phyloP scores from a whole-genome alignment of 192 early-diverging fungal species.

The Gryganskiella cystojenkinii region DNA sequence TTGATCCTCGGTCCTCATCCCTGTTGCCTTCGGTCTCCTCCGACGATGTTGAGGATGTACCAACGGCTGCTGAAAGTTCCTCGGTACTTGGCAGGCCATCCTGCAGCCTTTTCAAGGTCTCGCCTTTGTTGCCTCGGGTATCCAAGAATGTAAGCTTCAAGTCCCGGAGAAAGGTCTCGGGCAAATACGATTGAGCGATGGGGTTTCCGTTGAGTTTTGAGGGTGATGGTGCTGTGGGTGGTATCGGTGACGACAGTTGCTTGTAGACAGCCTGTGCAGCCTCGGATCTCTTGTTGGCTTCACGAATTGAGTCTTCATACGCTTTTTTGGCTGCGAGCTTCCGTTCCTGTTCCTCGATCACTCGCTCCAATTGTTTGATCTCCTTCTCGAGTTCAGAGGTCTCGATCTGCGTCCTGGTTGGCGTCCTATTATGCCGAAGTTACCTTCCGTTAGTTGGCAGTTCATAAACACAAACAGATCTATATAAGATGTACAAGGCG shows the following conservation, averaged over 20 bases:
- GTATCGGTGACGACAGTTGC: conserved; percentile 12
- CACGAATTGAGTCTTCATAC: conserved; percentile 32
- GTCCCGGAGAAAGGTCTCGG: conserved; percentile 36
- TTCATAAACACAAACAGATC: too few species aligned
- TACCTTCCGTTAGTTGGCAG: too few species aligned
- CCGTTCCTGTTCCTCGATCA: conserved; percentile 33
- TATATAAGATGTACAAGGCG: too few species aligned
- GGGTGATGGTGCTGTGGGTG: background rate
- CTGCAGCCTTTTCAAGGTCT: conserved; percentile 27
- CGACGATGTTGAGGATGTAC: background rate
- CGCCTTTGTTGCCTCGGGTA: conserved; percentile 19
- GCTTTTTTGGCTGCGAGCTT: conserved; percentile 27
- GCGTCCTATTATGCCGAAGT: conserved; percentile 15
- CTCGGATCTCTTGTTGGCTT: conserved; percentile 27
- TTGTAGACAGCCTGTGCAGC: conserved; percentile 37
- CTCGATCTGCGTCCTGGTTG: conserved; percentile 32
- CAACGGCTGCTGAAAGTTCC: conserved; percentile 8
- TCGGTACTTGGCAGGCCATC: conserved; percentile 17
- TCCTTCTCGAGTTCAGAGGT: conserved; percentile 34
- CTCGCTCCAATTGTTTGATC: conserved; percentile 29
- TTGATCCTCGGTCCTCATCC: background rate
- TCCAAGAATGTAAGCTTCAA: conserved; percentile 37
- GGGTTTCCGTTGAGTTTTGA: conserved; percentile 1
- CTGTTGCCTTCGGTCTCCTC: background rate
- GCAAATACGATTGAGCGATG: conserved; percentile 20